These are phyloP conservation scores for Arthrobotrys musiformis DNA, from an alignment of 2,329 filamentous ascomycete genomes.

Conservation along the genomic window DNA sequence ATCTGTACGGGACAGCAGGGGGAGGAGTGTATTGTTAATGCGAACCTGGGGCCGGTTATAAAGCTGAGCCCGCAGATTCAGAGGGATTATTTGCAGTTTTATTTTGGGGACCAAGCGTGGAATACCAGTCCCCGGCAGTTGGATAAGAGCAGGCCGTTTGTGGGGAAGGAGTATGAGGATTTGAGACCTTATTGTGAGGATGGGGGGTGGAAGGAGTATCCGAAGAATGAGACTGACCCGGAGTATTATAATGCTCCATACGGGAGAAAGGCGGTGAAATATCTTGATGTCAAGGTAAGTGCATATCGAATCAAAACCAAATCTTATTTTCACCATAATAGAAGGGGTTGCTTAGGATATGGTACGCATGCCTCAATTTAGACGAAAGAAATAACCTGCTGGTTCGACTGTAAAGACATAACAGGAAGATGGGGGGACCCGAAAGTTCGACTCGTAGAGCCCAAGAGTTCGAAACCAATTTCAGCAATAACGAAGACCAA, in stretches of 20 bases:
- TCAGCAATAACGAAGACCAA: no score
- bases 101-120: slow-evolving; percentile 3
- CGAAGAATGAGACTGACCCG: no score
- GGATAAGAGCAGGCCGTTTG: background rate
- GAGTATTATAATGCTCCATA: background rate
- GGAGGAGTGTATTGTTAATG: background rate
- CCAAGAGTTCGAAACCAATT: background rate
- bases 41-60: background rate
- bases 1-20: background rate
- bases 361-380: no score
- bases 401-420: background rate
- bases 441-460: background rate
- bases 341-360: no score
- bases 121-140: background rate
- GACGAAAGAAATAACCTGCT: background rate
- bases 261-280: background rate
- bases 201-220: background rate
- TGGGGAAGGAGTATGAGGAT: background rate
- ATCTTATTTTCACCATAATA: background rate
- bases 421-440: background rate
- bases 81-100: slow-evolving; percentile 12
- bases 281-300: background rate
- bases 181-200: slow-evolving; percentile 11
- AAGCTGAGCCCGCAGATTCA: slow-evolving; percentile 13
- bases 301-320: background rate